Evolutionary conservation across 306 rosid species (phyloP), one percentile per base, ranked within the genome.

Genomic region (Prunus padus): DNA sequence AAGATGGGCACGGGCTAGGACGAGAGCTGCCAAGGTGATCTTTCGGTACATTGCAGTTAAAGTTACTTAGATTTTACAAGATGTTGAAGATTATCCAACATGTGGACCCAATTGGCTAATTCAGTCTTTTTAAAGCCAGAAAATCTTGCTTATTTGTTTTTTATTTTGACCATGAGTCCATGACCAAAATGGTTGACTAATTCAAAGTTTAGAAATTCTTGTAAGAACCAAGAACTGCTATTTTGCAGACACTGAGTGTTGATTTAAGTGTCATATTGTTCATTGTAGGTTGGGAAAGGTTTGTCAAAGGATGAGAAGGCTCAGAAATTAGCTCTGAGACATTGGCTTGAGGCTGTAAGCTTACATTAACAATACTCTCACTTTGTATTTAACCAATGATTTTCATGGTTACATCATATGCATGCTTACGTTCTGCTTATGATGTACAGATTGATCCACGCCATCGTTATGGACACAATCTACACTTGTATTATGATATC

Each of bases 291-390:
- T 52, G 98, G 98, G 65, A 94, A 94, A 69, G 98, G 98, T 14
- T 83, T 91, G 80, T 91, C 86, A 59, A 89, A 94, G 87, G 83
- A 87, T 86, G 93, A 86, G 57, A 94, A 86, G 71, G 98, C 94
- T 22, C 92, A 88, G 74, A 85, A 88, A 61, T 86, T 94, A 75
- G 92, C 94, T 47, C 82, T 88, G 47, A 79, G 87, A 61, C 98
- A 94, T 75, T 94, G 97, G 97, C 97, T 94, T 76, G 96, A 94
- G 82, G 97, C 96, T 77, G 98, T 94, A 89, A 88, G 98, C 31
- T 55, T 37, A 37, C 42, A 7, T 37, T 6, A 37, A 7, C 23
- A 22, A 3, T 47, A 47, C 16, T 47, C 51, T 47, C 16, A 47
- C 51, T 11, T 11, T 1, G 14, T 47, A 4, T 47, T 47, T 11